phyloP scores from a whole-genome alignment of 805 yeast species.

The Metschnikowia rubicola region DNA sequence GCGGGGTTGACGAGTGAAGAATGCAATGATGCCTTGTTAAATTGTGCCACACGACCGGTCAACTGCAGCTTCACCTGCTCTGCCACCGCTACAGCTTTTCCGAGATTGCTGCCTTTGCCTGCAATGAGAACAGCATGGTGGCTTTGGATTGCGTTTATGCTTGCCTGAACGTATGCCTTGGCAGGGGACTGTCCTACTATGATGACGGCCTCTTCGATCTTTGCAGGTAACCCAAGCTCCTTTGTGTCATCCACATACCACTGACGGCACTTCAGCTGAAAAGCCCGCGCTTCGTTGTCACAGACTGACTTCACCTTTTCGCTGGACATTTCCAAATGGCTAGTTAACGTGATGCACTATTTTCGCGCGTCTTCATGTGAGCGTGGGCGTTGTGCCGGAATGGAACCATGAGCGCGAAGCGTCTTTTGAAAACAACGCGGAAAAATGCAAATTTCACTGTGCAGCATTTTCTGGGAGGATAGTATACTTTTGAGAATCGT shows the following conservation, averaged over 20 bases:
- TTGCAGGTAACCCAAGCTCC: conserved; percentile 5
- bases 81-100: conserved; percentile 20
- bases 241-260: conserved; percentile 4
- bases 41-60: conserved; percentile 14
- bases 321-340: conserved; percentile 2
- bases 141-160: conserved; percentile 8
- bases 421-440: not conserved
- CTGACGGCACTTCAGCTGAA: conserved; percentile 5
- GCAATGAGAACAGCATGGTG: conserved; percentile 15
- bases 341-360: not conserved
- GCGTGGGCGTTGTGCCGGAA: not conserved
- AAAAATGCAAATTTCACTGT: not conserved
- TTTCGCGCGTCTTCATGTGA: not conserved
- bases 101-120: conserved; percentile 18
- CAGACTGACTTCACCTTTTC: conserved; percentile 8
- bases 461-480: too few relatives aligned
- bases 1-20: conserved; percentile 18
- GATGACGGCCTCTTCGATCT: conserved; percentile 12
- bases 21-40: conserved; percentile 16
- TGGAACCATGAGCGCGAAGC: not conserved
- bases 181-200: conserved; percentile 18
- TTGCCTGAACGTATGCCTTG: conserved; percentile 14
- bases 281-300: conserved; percentile 4
- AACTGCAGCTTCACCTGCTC: conserved; percentile 20
- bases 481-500: too few relatives aligned